phyloP scores from a whole-genome alignment of 106 monocot genomes.

The Dendrobium chrysotoxum region DNA sequence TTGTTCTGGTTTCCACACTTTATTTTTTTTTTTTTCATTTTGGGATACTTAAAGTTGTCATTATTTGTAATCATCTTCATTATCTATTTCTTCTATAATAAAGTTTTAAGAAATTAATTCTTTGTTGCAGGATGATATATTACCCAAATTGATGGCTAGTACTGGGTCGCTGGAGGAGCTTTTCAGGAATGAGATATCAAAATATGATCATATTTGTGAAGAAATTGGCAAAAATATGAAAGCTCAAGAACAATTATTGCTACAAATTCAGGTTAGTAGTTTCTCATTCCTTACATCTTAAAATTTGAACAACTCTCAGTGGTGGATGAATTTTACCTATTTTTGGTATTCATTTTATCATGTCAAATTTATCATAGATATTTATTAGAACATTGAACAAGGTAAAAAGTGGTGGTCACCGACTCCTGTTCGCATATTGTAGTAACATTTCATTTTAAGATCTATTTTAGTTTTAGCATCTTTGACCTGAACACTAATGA shows the following conservation, averaged over 20 bases:
- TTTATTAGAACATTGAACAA: too few relatives aligned
- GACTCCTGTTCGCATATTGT: too few relatives aligned
- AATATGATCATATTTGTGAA: constrained; percentile 51
- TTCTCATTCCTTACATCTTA: too few relatives aligned
- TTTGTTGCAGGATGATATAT: constrained; percentile 47
- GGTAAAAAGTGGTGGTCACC: too few relatives aligned
- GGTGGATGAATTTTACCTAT: too few relatives aligned
- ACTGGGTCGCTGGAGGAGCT: constrained; percentile 45
- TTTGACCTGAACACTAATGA: too few relatives aligned
- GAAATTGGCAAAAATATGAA: constrained; percentile 44
- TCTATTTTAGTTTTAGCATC: too few relatives aligned
- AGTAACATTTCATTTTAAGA: too few relatives aligned
- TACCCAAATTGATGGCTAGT: constrained; percentile 47
- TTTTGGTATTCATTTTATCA: too few relatives aligned
- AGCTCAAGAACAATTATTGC: constrained; percentile 31
- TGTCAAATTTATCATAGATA: too few relatives aligned
- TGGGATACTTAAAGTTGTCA: background rate
- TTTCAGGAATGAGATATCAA: constrained; percentile 45
- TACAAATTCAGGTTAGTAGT: constrained; percentile 31
- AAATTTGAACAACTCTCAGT: too few relatives aligned
- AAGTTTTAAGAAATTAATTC: background rate
- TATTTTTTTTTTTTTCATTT: background rate
- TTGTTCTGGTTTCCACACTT: background rate
- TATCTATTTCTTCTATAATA: background rate
- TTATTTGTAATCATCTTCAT: background rate